A percentile compares a stretch with the other conserved stretches of the same genome.
These are phyloP conservation scores for Zygotorulaspora sp. DNA, from an alignment of 805 yeast genomes.

Conservation along the genomic window DNA sequence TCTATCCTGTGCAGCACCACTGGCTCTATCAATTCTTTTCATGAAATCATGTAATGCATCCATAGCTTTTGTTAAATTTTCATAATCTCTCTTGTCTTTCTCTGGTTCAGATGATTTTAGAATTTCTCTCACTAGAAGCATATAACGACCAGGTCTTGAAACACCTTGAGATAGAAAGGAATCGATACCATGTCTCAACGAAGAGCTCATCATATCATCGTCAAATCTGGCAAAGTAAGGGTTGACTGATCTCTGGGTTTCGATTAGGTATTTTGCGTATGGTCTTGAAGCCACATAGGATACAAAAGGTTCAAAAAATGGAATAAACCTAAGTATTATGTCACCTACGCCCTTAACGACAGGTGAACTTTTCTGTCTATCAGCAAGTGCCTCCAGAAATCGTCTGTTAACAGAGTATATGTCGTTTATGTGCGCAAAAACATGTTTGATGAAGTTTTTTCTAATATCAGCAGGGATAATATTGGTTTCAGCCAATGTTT, in stretches of 20 bases:
- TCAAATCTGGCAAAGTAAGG: conserved; percentile 90
- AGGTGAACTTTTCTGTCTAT: conserved; percentile 80
- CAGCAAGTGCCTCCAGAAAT: conserved; percentile 83
- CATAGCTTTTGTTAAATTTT: conserved; percentile 62
- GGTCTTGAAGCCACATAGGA: conserved; percentile 92
- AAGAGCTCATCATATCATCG: conserved; percentile 76
- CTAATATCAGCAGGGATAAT: conserved; percentile 85
- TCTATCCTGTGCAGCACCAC: conserved; percentile 91
- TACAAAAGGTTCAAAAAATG: conserved; percentile 87
- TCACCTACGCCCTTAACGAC: conserved; percentile 86
- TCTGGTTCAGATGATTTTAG: conserved; percentile 84
- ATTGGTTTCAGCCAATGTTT: conserved; percentile 80
- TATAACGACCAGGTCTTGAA: conserved; percentile 92
- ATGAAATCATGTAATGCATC: conserved; percentile 71
- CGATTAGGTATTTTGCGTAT: conserved; percentile 92
- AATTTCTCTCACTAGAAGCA: conserved; percentile 74
- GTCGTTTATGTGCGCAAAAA: conserved; percentile 85
- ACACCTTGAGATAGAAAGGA: conserved; percentile 94
- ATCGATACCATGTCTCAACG: conserved; percentile 59
- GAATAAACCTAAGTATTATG: conserved; percentile 75
- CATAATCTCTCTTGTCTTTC: conserved; percentile 43
- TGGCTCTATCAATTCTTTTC: conserved; percentile 68
- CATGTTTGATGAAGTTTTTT: conserved; percentile 86
- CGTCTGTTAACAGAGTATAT: conserved; percentile 77
- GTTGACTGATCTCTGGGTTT: conserved; percentile 85